Evolutionary conservation across 208 protist species (phyloP), one percentile per base, ranked within the genome.

Genomic region (Strigomonas culicis): DNA sequence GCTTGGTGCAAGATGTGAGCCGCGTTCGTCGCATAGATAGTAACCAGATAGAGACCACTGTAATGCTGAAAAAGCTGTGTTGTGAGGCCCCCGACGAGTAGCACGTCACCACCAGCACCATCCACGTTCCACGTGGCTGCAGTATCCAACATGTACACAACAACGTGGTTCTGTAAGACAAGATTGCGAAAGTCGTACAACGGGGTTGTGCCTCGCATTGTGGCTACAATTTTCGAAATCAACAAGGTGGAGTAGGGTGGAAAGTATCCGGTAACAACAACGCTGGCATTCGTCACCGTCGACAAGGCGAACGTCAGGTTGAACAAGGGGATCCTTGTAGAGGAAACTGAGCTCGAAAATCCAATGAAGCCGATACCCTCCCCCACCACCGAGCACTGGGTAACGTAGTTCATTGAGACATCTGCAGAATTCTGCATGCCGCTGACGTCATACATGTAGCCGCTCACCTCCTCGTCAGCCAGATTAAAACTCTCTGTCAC

Each of bases 131-230:
- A 32, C 25, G 50, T 43, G 10, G 63, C 63, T 21, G 21, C 56
- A 6, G 60, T 51, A n/a, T 15, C 27, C 1, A 68, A 39, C n/a
- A 58, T 58, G 52, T 21, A 32, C 21, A 58, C 21, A 4, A 58
- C 52, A 4, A 58, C 52, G n/a, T 34, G n/a, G 30, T 58, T 58
- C 17, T 34, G 4, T 4, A 28, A 28, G 13, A 36, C 30, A 17
- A 58, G 15, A 21, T 58, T 28, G 6, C 21, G 15, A 22, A 58
- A 58, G 30, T 58, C 52, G 30, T 34, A 58, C 25, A 58, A 17
- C 15, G 30, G 21, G 4, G 52, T 58, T 4, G 22, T 34, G 6
- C 8, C 52, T 34, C 31, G 22, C 52, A 58, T 58, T 17, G 52
- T 34, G 17, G 52, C 52, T 19, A 4, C 4, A 4, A 22, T 58